Base-by-base conservation (phyloP, 2,329 filamentous ascomycete species). In the Sporothrix luriei region DNA sequence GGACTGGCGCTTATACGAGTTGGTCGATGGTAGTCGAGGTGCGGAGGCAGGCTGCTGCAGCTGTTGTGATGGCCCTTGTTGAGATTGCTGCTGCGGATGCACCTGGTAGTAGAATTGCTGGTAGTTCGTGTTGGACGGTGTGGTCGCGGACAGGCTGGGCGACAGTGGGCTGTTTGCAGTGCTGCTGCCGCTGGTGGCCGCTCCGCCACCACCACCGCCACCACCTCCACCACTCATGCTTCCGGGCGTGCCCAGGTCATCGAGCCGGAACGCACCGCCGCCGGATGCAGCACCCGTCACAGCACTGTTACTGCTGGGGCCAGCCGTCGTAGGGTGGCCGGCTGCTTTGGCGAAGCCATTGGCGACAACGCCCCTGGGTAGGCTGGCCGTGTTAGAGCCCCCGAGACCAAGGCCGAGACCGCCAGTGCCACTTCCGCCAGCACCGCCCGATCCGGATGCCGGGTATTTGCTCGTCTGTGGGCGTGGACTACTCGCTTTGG, bases 1-100 rank as follows among this genome's bases (percentile, higher is more conserved):
- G 0, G 93, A 97, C 71, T 93, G 91, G 19, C 93, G 87, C 75
- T 90, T 90, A 76, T 88, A 87, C 1, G 72, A 69, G 29, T 24
- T 68, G 6, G 67, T 48, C 13, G 70, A 66, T 24, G 68, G 70
- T 59, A 72, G 62, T 1, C 70, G 69, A 19, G 66, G 65, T 10
- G 64, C 61, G 5, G 54, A 26, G 3, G 24, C 16, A n/a, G 24
- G 40, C 26, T 49, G 29, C 11, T 68, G 75, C 71, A 19, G 55
- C 11, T 64, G 59, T n/a, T 64, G 59, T n/a, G 48, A 14, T 14
- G 49, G 61, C 3, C 16, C 43, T 24, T 33, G 62, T 24, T 48
- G 62, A 10, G 46, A 6, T n/a, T 65, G 68, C 46, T 43, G 62
- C 7, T 48, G 51, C 21, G 19, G 61, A 9, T 11, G 21, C 14